These are phyloP conservation scores for Coniochaeta pulveracea DNA, from an alignment of 2,329 filamentous ascomycete species.

Conservation along the genomic window DNA sequence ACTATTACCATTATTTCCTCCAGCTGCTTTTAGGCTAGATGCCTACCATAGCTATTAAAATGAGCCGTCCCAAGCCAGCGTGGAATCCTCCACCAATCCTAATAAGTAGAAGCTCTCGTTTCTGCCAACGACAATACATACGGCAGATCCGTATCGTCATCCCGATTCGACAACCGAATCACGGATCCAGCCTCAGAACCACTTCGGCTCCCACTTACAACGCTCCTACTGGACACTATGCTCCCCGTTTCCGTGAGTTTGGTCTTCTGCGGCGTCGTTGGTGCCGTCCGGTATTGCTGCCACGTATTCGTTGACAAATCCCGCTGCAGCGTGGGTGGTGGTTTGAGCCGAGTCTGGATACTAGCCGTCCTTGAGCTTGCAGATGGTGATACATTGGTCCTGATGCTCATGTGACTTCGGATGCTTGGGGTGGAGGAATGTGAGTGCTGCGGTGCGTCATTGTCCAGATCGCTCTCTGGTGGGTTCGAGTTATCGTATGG, in stretches of 20 bases:
- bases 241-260: constrained; percentile 26
- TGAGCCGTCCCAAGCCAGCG: no score
- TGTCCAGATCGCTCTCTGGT: constrained; percentile 31
- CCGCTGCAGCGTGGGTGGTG: constrained; percentile 14
- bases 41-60: no score
- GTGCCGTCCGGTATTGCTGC: constrained; percentile 37
- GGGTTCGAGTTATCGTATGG: constrained; percentile 12
- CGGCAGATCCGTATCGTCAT: constrained; percentile 12
- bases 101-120: no score
- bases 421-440: constrained; percentile 26
- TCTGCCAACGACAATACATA: constrained; percentile 10
- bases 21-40: no score
- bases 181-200: constrained; percentile 20
- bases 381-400: constrained; percentile 17
- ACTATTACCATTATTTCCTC: no score
- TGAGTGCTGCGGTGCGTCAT: constrained; percentile 30
- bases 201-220: constrained; percentile 25
- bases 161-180: constrained; percentile 24
- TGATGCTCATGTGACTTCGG: constrained; percentile 12
- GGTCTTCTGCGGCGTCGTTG: constrained; percentile 39
- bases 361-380: constrained; percentile 18
- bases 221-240: constrained; percentile 8
- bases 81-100: no score
- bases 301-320: constrained; percentile 31
- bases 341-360: constrained; percentile 15